A percentile compares a stretch with the other conserved stretches of the same genome.
These are phyloP conservation scores for Glaciozyma martinii DNA, from an alignment of 768 basidiomycete genomes.

Conservation along the genomic window DNA sequence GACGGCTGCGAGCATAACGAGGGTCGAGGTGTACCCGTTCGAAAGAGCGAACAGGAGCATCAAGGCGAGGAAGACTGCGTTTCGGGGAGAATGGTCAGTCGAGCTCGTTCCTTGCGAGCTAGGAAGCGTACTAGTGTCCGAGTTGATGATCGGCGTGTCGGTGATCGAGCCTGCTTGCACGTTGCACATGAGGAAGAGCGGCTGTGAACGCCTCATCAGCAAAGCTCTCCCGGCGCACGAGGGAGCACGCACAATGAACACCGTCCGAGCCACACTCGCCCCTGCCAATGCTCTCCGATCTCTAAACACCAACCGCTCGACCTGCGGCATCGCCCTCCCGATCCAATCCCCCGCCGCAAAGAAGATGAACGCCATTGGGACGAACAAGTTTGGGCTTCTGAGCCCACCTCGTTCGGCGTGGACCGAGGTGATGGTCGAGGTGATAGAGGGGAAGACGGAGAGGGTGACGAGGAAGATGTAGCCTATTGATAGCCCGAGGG, in stretches of 20 bases:
- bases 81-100: background rate
- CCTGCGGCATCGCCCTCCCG: conserved; percentile 31
- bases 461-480: conserved; percentile 38
- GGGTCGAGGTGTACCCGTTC: conserved; percentile 33
- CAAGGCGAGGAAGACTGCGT: conserved; percentile 29
- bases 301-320: conserved; percentile 15
- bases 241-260: conserved; percentile 33
- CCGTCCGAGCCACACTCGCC: conserved; percentile 17
- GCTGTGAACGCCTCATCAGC: conserved; percentile 19
- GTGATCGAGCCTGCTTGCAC: conserved; percentile 14
- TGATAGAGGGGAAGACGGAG: conserved; percentile 37
- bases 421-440: conserved; percentile 29
- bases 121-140: conserved; percentile 27
- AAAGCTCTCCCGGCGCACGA: background rate
- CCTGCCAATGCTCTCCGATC: conserved; percentile 19
- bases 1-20: conserved; percentile 34
- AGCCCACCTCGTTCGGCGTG: conserved; percentile 10
- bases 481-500: conserved; percentile 38
- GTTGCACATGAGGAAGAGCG: conserved; percentile 35
- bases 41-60: conserved; percentile 32
- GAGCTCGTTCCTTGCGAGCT: background rate
- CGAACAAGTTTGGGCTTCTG: conserved; percentile 12
- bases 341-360: conserved; percentile 35
- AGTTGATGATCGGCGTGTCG: conserved; percentile 17
- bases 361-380: conserved; percentile 35